Percentiles rank a stretch among this genome's conserved stretches.
These are phyloP conservation scores for Wallacemonas rigidus DNA, from an alignment of 208 protist genomes.

Conservation along the genomic window DNA sequence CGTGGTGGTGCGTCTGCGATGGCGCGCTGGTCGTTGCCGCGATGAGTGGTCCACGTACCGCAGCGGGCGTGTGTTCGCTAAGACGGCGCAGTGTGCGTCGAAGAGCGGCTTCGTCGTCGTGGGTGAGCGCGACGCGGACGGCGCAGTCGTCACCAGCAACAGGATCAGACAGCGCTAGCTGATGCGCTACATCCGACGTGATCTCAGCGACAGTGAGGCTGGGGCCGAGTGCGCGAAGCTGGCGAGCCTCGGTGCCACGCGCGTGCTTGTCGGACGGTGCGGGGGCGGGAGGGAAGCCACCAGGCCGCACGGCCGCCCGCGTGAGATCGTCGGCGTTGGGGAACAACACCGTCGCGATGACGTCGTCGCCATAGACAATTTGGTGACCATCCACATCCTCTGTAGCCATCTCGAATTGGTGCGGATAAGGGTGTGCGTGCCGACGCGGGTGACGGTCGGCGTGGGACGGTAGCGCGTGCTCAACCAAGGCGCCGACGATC, in stretches of 20 bases:
- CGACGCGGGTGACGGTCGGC: neutral
- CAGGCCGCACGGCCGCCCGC: constrained; percentile 17
- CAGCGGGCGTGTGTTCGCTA: constrained; percentile 26
- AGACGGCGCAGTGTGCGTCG: constrained; percentile 27
- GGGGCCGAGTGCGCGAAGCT: neutral
- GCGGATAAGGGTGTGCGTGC: neutral
- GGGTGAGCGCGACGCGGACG: neutral
- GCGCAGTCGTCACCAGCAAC: too few species aligned
- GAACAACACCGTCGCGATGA: constrained; percentile 25
- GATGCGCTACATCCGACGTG: constrained; percentile 16
- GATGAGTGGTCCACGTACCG: constrained; percentile 21
- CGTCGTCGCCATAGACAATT: neutral
- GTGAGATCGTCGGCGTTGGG: constrained; percentile 34
- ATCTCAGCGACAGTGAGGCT: constrained; percentile 17
- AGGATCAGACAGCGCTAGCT: neutral
- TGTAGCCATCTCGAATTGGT: neutral
- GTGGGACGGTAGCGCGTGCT: constrained; percentile 2
- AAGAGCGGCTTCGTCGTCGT: constrained; percentile 25
- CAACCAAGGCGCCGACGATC: neutral
- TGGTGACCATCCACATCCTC: neutral
- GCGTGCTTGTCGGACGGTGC: neutral
- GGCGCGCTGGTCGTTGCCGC: neutral
- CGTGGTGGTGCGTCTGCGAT: neutral
- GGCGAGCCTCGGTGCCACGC: neutral
- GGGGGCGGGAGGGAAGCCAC: constrained; percentile 24